Conservation (phyloP, 1,284 basidiomycete genomes). For the Rhodotorula sp. region DNA sequence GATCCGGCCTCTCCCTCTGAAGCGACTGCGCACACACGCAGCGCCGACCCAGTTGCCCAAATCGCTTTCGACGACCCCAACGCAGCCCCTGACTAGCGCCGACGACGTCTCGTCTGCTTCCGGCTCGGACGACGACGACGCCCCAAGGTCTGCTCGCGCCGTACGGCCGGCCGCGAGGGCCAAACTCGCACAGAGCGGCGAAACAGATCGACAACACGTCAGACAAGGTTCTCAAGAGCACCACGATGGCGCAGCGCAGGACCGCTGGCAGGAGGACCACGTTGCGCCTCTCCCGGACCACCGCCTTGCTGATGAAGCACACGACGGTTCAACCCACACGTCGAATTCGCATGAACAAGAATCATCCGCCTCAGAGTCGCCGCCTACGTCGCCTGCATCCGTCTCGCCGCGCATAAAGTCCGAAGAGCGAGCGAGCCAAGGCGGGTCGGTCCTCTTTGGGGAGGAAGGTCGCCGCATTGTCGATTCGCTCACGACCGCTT, state of each 20-base stretch:
- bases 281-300: conserved; percentile 9
- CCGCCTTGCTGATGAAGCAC: neutral
- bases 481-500: conserved; percentile 27
- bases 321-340: conserved; percentile 12
- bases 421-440: neutral
- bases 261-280: neutral
- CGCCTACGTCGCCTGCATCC: conserved; percentile 19
- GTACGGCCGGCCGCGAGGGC: conserved; percentile 2
- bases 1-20: conserved; percentile 27
- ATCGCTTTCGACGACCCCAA: neutral
- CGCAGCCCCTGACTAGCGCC: neutral
- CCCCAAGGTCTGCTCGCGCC: conserved; percentile 1
- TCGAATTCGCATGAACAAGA: conserved; percentile 1
- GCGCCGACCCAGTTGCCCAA: neutral
- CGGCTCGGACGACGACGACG: conserved; percentile 17
- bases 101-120: neutral
- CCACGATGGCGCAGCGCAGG: conserved; percentile 8
- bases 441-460: conserved; percentile 21
- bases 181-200: neutral
- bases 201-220: neutral
- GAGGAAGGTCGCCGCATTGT: conserved; percentile 26
- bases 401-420: neutral
- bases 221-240: neutral
- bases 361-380: conserved; percentile 11
- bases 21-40: conserved; percentile 17